Evolutionary conservation across 164 flowering plant species (phyloP), one percentile per base, ranked within the genome.

Genomic region (Aristolochia contorta): DNA sequence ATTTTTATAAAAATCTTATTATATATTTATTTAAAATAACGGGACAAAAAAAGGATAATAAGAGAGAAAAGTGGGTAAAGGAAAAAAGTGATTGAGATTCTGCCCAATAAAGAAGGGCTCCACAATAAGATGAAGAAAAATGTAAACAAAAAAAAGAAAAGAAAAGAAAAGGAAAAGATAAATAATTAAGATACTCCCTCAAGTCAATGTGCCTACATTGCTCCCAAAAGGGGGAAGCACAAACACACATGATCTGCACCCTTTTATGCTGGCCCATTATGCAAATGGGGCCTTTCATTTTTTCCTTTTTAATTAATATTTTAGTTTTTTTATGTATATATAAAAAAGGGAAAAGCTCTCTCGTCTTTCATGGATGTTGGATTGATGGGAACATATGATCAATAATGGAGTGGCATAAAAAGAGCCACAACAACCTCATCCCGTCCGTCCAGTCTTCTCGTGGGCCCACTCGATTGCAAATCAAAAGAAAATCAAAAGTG

Each of bases 191-290:
- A 56, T 53, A 63, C 59, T 52, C 65, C 69, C 59, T 52, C 65
- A 72, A 72, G 75, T 72, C 73, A 68, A 75, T 66, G 67, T 67
- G 60, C 68, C n/a, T 21, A 16, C 64, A 60, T 64, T 72, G 76
- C 71, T 69, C 70, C 37, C 16, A 62, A 74, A 74, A 62, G 69
- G 67, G 69, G 67, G 69, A 67, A 75, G 78, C 72, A 71, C 71
- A 66, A 71, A 65, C 64, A 63, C 72, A 65, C 62, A 70, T 68
- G 74, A 70, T 50, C 53, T 59, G 60, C 47, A 37, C 22, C 63
- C 56, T 57, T 60, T n/a, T 10, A 24, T 53, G 16, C 18, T 53
- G 55, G 49, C 47, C 61, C 58, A 12, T 56, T 56, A 13, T 27
- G 2, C 19, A 3, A 14, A 20, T 20, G 19, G 23, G 23, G n/a